Conservation (phyloP, 345 rosid species). For the Aurinia saxatilis region DNA sequence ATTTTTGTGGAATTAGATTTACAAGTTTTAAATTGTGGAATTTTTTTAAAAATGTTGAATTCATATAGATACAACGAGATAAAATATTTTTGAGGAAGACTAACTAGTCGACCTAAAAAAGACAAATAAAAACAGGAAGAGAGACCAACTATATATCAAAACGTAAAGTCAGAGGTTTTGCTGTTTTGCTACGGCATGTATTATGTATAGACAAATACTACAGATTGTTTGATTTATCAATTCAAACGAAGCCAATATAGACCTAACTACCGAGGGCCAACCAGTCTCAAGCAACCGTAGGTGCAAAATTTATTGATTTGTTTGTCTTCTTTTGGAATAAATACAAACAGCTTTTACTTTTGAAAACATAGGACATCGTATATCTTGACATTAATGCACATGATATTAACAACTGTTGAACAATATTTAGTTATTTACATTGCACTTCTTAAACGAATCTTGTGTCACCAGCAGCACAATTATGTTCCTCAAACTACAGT, state of each 20-base stretch:
- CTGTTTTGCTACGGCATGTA: constrained; percentile 12
- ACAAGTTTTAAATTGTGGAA: no score
- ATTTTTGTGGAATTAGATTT: no score
- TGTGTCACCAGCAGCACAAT: not conserved
- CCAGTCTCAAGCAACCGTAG: not conserved
- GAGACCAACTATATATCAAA: no score
- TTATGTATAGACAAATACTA: not conserved
- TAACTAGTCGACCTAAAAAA: no score
- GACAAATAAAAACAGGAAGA: no score
- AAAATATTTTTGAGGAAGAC: no score
- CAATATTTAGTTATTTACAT: not conserved
- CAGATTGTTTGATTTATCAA: not conserved
- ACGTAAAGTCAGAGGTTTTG: not conserved
- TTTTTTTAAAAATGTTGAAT: no score
- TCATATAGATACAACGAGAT: no score
- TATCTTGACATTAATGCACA: not conserved
- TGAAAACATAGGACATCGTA: not conserved
- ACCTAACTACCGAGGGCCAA: constrained; percentile 27
- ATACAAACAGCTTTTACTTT: not conserved
- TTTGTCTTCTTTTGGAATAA: not conserved
- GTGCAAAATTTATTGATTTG: not conserved
- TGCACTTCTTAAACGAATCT: not conserved
- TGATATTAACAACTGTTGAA: not conserved
- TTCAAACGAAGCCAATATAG: constrained; percentile 1
- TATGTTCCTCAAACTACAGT: no score